Percentiles rank a stretch among this genome's conserved stretches.
phyloP scores from a whole-genome alignment of 2,329 filamentous ascomycete genomes.

The Pseudogymnoascus sp. region DNA sequence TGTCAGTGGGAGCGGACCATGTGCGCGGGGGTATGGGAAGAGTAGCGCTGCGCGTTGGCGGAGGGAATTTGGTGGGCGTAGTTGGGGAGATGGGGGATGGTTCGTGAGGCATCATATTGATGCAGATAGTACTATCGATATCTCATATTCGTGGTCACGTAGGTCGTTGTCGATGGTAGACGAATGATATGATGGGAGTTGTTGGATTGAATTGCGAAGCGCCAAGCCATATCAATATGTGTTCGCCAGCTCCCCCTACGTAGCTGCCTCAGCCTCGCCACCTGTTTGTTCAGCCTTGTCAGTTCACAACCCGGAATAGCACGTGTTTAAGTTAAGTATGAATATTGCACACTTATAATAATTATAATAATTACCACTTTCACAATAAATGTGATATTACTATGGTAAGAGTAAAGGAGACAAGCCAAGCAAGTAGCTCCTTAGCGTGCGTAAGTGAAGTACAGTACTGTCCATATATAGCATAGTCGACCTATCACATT shows the following conservation, averaged over 20 bases:
- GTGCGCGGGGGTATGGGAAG: slow-evolving; percentile 15
- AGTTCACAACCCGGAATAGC: not conserved
- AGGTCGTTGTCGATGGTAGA: not conserved
- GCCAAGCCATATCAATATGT: not conserved
- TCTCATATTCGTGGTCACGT: slow-evolving; percentile 1
- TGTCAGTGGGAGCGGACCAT: slow-evolving; percentile 35
- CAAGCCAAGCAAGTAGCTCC: not conserved
- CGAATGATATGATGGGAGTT: not conserved
- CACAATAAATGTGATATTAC: not conserved
- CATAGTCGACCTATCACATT: no score
- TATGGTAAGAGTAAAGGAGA: not conserved
- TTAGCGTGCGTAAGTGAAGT: not conserved
- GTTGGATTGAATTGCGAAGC: not conserved
- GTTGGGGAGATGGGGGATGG: slow-evolving; percentile 10
- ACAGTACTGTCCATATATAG: no score
- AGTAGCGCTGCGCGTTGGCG: slow-evolving; percentile 23
- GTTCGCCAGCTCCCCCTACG: not conserved
- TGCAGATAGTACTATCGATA: slow-evolving; percentile 1
- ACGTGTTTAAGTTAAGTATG: not conserved
- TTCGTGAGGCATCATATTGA: slow-evolving; percentile 10
- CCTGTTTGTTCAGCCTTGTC: not conserved
- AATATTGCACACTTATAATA: not conserved
- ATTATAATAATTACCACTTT: not conserved
- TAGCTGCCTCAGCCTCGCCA: not conserved
- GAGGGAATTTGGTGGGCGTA: slow-evolving; percentile 14